Conservation (phyloP, 2,329 filamentous ascomycete species). For the Alternaria sp. region DNA sequence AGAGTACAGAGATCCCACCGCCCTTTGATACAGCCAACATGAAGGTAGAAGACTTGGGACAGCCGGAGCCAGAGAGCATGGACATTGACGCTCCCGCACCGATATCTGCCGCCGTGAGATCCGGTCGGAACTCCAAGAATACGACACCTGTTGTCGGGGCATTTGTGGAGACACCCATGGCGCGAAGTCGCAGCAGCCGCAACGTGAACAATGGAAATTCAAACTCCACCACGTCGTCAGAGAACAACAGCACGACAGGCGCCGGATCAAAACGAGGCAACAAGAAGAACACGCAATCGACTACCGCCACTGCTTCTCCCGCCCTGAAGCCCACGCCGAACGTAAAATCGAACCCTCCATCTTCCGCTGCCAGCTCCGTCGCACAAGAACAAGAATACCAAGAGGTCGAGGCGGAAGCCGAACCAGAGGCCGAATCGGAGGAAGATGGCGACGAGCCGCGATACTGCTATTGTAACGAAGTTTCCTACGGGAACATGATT, state of each 20-base stretch:
- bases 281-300: slow-evolving; percentile 45
- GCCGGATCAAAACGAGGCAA: slow-evolving; percentile 47
- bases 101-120: slow-evolving; percentile 44
- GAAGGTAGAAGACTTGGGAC: slow-evolving; percentile 61
- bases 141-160: slow-evolving; percentile 57
- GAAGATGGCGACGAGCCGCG: slow-evolving; percentile 62
- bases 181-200: slow-evolving; percentile 54
- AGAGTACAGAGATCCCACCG: slow-evolving; percentile 33
- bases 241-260: slow-evolving; percentile 51
- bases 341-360: slow-evolving; percentile 43
- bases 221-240: slow-evolving; percentile 50
- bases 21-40: slow-evolving; percentile 60
- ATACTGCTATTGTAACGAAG: slow-evolving; percentile 72
- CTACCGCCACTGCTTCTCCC: slow-evolving; percentile 38
- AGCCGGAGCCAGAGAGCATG: slow-evolving; percentile 54
- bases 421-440: slow-evolving; percentile 46
- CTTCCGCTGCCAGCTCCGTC: slow-evolving; percentile 44
- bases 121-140: slow-evolving; percentile 57
- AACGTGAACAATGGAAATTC: slow-evolving; percentile 50
- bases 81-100: slow-evolving; percentile 44
- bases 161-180: slow-evolving; percentile 55
- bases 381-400: slow-evolving; percentile 46
- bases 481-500: slow-evolving; percentile 73
- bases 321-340: slow-evolving; percentile 35
- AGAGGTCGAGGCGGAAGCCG: slow-evolving; percentile 40